Conservation (phyloP, 2,329 filamentous ascomycete species). For the Aureobasidium vineae region DNA sequence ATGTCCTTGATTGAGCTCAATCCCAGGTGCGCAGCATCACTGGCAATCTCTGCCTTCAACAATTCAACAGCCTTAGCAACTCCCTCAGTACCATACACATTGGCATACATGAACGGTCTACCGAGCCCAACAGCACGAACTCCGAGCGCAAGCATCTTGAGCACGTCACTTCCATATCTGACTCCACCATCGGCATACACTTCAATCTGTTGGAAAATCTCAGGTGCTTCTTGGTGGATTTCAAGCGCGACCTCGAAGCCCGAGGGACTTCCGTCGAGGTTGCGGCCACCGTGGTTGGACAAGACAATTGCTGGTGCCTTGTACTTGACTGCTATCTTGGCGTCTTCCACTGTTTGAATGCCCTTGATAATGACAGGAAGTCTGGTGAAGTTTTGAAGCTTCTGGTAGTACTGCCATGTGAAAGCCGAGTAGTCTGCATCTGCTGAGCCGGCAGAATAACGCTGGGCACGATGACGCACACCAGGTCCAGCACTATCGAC, state of each 20-base stretch:
- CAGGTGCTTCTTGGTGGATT: slow-evolving; percentile 60
- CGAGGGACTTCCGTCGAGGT: slow-evolving; percentile 52
- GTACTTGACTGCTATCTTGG: slow-evolving; percentile 43
- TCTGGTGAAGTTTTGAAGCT: slow-evolving; percentile 40
- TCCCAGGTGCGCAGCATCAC: slow-evolving; percentile 9
- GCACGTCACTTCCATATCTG: slow-evolving; percentile 61
- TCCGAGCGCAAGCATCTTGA: slow-evolving; percentile 65
- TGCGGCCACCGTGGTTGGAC: slow-evolving; percentile 54
- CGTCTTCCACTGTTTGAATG: slow-evolving; percentile 44
- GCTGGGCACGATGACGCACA: slow-evolving; percentile 40
- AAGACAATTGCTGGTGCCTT: slow-evolving; percentile 51
- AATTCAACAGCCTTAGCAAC: slow-evolving; percentile 30
- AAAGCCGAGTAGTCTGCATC: slow-evolving; percentile 38
- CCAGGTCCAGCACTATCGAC: slow-evolving; percentile 43
- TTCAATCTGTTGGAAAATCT: slow-evolving; percentile 60
- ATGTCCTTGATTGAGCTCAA: slow-evolving; percentile 2
- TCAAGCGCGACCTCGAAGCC: slow-evolving; percentile 61
- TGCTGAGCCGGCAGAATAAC: slow-evolving; percentile 37
- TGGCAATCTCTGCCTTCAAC: slow-evolving; percentile 17
- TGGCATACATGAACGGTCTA: slow-evolving; percentile 58
- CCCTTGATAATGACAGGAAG: slow-evolving; percentile 48
- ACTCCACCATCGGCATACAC: slow-evolving; percentile 66
- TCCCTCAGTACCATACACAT: slow-evolving; percentile 59
- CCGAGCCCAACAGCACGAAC: slow-evolving; percentile 63
- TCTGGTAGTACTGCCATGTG: slow-evolving; percentile 40